Evolutionary conservation across 1,139 yeast genomes (phyloP).

Genomic region (Debaryomyces sp.): DNA sequence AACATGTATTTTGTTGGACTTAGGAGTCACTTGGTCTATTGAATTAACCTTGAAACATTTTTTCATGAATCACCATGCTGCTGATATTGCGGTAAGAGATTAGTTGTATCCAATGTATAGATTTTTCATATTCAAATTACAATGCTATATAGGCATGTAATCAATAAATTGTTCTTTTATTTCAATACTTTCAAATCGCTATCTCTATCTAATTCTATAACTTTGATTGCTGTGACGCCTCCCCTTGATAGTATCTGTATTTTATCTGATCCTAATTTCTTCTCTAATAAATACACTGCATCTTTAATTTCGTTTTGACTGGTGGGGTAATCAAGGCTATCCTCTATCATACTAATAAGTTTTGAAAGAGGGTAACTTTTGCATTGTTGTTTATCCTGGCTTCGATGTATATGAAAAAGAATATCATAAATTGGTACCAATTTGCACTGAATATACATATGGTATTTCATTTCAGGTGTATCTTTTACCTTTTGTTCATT

Average conservation of each 20-base stretch:
- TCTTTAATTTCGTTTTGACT: conserved; percentile 36
- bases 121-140: conserved; percentile 3
- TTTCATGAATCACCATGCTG: conserved; percentile 90
- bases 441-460: conserved; percentile 44
- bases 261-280: conserved; percentile 19
- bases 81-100: conserved; percentile 77
- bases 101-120: conserved; percentile 6
- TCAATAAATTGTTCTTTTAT: conserved; percentile 10
- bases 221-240: conserved; percentile 30
- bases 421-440: conserved; percentile 40
- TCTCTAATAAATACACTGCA: conserved; percentile 21
- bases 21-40: conserved; percentile 75
- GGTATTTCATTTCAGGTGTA: conserved; percentile 39
- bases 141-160: conserved; percentile 2
- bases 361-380: conserved; percentile 29
- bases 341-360: conserved; percentile 31
- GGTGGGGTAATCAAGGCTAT: conserved; percentile 38
- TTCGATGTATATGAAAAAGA: conserved; percentile 32
- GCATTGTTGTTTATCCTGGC: conserved; percentile 9
- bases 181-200: conserved; percentile 24
- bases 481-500: conserved; percentile 14
- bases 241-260: conserved; percentile 21
- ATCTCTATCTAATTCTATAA: conserved; percentile 29
- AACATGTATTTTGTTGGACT: conserved; percentile 70
- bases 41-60: conserved; percentile 78